Evolutionary conservation across 1,284 basidiomycete genomes (phyloP), one percentile per base, ranked within the genome.

Genomic region (Cutaneotrichosporon cyanovorans): DNA sequence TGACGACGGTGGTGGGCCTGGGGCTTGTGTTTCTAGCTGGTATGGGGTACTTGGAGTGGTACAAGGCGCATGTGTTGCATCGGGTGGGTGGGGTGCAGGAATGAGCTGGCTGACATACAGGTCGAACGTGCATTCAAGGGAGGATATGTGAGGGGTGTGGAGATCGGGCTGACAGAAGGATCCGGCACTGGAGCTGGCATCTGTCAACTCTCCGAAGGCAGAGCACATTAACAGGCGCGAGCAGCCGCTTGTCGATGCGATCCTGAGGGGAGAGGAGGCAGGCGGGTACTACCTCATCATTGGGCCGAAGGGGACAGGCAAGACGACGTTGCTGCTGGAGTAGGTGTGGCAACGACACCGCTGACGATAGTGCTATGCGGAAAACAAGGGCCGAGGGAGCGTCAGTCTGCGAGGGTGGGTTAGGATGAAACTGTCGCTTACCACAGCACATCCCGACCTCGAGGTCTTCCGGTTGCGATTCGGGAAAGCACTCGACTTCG

Each of bases 281-380:
- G 83, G 84, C 3, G 79, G 83, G 64, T 87, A 87, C 66, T 87
- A 80, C 65, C 74, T 88, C 50, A 67, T 87, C 20, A 74, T 88
- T 37, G 85, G 84, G 2, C 78, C 83, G 5, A 90, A 88, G 75
- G 80, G 81, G 15, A 77, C 77, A 5, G 80, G 80, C 16, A 87
- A 88, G 72, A 81, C 81, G 2, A 85, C 83, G 0, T 83, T 87
- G 84, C 77, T 89, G 46, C 77, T 87, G 44, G 84, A 88, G 65
- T 69, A 39, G 52, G 65, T 51, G 10, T n/a, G 33, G 37, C 16
- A 20, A 45, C 14, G 20, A 25, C 31, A n/a, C 15, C 4, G 40
- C 45, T 48, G 30, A 44, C 28, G 2, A 5, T 42, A 64, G 66
- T 56, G 78, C 83, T 0, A 87, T 90, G 85, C 71, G 77, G 19